A percentile compares a stretch with the other conserved stretches of the same genome.
Evolutionary conservation across 2,329 filamentous ascomycete species (phyloP).

Genomic region (Huntiella omanensis): DNA sequence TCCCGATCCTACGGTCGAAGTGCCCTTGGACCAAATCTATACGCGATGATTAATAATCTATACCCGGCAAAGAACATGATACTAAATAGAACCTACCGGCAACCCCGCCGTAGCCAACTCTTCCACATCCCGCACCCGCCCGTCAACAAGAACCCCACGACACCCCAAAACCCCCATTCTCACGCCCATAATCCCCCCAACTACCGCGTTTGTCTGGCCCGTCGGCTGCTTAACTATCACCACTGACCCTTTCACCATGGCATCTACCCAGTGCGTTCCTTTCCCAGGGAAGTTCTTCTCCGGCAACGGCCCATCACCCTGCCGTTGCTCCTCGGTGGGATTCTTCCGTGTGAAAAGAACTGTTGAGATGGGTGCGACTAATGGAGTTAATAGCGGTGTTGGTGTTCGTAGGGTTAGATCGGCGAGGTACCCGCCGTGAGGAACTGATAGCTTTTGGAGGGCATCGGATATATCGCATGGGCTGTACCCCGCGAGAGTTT

Average conservation of each 20-base stretch:
- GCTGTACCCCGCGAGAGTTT: conserved; percentile 20
- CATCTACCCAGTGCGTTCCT: conserved; percentile 50
- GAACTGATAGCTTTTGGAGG: conserved; percentile 47
- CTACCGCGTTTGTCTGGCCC: conserved; percentile 47
- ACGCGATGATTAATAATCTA: background rate
- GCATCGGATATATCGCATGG: conserved; percentile 51
- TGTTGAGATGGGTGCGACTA: conserved; percentile 34
- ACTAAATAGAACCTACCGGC: conserved; percentile 26
- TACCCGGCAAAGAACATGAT: background rate
- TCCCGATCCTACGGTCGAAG: conserved; percentile 38
- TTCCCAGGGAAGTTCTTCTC: conserved; percentile 30
- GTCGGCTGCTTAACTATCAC: conserved; percentile 47
- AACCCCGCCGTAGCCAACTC: conserved; percentile 37
- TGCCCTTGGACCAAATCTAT: conserved; percentile 36
- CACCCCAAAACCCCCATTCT: conserved; percentile 45
- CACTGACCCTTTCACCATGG: conserved; percentile 38
- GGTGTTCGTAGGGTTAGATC: conserved; percentile 26
- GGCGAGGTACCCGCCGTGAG: conserved; percentile 46
- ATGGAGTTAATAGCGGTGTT: background rate
- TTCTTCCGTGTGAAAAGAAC: conserved; percentile 44
- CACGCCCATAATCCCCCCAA: conserved; percentile 60
- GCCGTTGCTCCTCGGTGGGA: conserved; percentile 14
- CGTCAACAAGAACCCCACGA: conserved; percentile 45
- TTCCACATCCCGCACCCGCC: conserved; percentile 45
- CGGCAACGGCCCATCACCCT: conserved; percentile 12